A percentile compares a stretch with the other conserved stretches of the same genome.
Evolutionary conservation across 2,329 filamentous ascomycete species (phyloP).

Genomic region (Colletotrichum australisinense): DNA sequence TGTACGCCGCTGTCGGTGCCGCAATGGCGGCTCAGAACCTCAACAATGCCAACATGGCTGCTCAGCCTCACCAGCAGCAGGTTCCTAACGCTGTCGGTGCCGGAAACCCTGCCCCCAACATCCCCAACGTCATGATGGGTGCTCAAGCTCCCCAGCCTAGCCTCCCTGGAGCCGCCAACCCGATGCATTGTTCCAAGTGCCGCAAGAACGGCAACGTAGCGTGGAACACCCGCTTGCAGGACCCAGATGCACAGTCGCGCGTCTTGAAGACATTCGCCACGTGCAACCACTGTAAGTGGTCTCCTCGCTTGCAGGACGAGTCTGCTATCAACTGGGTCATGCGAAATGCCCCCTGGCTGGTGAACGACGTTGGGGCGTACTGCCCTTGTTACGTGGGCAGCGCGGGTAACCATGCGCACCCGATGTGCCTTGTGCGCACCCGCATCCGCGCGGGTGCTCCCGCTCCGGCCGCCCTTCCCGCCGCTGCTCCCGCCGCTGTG

Average conservation of each 20-base stretch:
- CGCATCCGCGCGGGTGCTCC: too few relatives aligned
- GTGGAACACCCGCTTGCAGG: neutral
- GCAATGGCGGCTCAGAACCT: too few relatives aligned
- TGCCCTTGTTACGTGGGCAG: neutral
- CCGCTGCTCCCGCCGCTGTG: too few relatives aligned
- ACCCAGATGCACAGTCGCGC: neutral
- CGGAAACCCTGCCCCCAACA: neutral
- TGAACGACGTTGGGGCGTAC: neutral
- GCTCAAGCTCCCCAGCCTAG: neutral
- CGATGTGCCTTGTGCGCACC: too few relatives aligned
- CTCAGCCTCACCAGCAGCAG: too few relatives aligned
- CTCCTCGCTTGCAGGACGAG: neutral
- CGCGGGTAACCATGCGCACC: too few relatives aligned
- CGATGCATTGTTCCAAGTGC: neutral
- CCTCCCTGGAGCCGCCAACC: too few relatives aligned
- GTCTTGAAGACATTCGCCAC: neutral
- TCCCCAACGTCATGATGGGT: neutral
- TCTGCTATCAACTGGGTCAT: neutral
- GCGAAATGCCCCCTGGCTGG: neutral
- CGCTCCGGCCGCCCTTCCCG: too few relatives aligned
- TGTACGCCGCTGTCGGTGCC: too few relatives aligned
- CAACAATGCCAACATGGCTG: too few relatives aligned
- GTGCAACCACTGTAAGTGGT: slow-evolving; percentile 10
- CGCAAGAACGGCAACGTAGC: neutral
- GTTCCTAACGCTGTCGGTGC: too few relatives aligned